A percentile compares a stretch with the other conserved stretches of the same genome.
These are phyloP conservation scores for Diaporthe sp. DNA, from an alignment of 2,329 filamentous ascomycete species.

Conservation along the genomic window DNA sequence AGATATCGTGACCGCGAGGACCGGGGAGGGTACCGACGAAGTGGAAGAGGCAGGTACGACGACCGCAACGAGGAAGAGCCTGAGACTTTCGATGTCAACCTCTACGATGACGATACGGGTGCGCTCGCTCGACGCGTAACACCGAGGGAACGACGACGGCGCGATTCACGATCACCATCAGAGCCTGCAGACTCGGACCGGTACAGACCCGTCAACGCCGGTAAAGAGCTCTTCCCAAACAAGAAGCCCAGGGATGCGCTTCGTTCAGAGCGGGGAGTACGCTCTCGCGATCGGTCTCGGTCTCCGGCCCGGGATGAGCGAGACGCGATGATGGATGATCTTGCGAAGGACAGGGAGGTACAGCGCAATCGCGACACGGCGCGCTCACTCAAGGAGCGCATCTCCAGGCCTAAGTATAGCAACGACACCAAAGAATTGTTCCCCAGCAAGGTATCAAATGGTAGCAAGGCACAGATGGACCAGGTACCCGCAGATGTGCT, in stretches of 20 bases:
- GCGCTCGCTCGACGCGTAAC: conserved; percentile 51
- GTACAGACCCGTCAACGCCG: conserved; percentile 57
- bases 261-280: conserved; percentile 47
- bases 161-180: conserved; percentile 39
- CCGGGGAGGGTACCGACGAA: conserved; percentile 58
- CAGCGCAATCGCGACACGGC: conserved; percentile 59
- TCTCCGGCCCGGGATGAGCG: conserved; percentile 63
- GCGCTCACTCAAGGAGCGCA: conserved; percentile 60
- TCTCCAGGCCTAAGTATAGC: conserved; percentile 54
- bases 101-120: conserved; percentile 82
- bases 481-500: conserved; percentile 51
- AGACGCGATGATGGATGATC: conserved; percentile 51
- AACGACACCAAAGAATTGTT: conserved; percentile 71
- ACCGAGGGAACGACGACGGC: conserved; percentile 23
- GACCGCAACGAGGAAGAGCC: conserved; percentile 74
- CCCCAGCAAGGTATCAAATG: conserved; percentile 56
- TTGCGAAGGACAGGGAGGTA: conserved; percentile 48
- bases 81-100: conserved; percentile 74
- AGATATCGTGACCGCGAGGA: conserved; percentile 67
- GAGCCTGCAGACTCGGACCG: conserved; percentile 46
- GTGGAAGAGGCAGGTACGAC: conserved; percentile 63
- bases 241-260: conserved; percentile 45
- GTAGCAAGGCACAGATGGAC: conserved; percentile 53
- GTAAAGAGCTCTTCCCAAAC: conserved; percentile 75
- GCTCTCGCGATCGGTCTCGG: conserved; percentile 63